Evolutionary conservation across 345 rosid species (phyloP).

Genomic region (Linum trigynum): DNA sequence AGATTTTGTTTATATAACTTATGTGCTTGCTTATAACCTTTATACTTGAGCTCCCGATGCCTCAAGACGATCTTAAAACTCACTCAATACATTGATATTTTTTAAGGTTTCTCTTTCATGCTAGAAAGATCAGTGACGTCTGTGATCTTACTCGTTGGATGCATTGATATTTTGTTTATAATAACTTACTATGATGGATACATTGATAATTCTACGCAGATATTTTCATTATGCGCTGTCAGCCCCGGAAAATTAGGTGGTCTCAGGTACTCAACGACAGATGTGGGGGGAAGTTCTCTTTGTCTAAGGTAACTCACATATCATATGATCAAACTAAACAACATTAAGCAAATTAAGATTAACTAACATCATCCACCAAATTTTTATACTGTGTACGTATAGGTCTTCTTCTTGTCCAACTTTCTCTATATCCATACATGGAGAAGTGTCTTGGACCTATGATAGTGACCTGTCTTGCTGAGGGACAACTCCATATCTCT

Average conservation of each 20-base stretch:
- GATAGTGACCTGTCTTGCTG: constrained; percentile 40
- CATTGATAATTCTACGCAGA: constrained; percentile 20
- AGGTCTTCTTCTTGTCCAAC: constrained; percentile 70
- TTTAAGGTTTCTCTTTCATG: too few species aligned
- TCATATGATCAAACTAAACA: not conserved
- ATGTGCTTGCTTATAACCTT: too few species aligned
- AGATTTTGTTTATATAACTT: too few species aligned
- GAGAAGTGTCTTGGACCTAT: constrained; percentile 64
- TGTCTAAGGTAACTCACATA: constrained; percentile 35
- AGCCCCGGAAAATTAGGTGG: constrained; percentile 70
- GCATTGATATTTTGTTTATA: too few species aligned
- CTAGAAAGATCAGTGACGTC: too few species aligned
- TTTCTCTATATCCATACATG: constrained; percentile 43
- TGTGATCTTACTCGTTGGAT: too few species aligned
- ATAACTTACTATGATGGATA: too few species aligned
- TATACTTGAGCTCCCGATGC: too few species aligned
- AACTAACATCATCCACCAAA: too few species aligned
- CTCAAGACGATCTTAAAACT: too few species aligned
- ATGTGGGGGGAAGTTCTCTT: constrained; percentile 71
- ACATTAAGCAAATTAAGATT: not conserved
- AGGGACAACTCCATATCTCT: constrained; percentile 34
- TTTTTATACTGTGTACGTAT: too few species aligned
- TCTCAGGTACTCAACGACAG: constrained; percentile 46
- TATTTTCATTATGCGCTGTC: constrained; percentile 84
- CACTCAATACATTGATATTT: too few species aligned